Percentiles rank a stretch among this genome's conserved stretches.
Evolutionary conservation across 1,284 basidiomycete species (phyloP).

Genomic region (Papiliotrema terrestris): DNA sequence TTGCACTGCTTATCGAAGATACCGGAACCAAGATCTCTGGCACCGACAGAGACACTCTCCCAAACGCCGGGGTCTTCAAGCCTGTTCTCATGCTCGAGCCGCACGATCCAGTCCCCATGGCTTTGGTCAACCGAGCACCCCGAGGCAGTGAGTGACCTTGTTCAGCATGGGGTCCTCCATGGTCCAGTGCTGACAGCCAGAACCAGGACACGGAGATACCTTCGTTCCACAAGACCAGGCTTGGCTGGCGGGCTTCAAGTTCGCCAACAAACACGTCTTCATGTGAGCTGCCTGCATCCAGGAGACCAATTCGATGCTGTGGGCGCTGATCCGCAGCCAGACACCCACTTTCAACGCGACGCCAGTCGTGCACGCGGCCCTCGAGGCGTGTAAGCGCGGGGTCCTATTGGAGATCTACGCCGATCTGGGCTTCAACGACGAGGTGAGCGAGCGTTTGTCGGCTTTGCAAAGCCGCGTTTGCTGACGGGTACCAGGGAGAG

Average conservation of each 20-base stretch:
- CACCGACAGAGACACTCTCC: slow-evolving; percentile 10
- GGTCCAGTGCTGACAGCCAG: neutral
- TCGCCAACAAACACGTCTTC: slow-evolving; percentile 64
- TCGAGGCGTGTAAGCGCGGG: slow-evolving; percentile 61
- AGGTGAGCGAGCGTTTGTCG: slow-evolving; percentile 25
- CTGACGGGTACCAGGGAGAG: slow-evolving; percentile 31
- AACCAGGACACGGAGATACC: slow-evolving; percentile 30
- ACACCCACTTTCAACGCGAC: slow-evolving; percentile 67
- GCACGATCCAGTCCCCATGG: slow-evolving; percentile 65
- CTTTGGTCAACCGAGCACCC: slow-evolving; percentile 63
- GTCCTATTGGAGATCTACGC: slow-evolving; percentile 63
- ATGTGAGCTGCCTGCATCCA: slow-evolving; percentile 53
- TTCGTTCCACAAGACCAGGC: slow-evolving; percentile 62
- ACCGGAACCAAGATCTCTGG: slow-evolving; percentile 17
- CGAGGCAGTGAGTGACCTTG: slow-evolving; percentile 52
- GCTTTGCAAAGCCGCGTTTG: too few relatives aligned
- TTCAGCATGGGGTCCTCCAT: neutral
- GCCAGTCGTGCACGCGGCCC: slow-evolving; percentile 60
- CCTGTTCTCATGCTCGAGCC: slow-evolving; percentile 56
- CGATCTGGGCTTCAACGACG: slow-evolving; percentile 62
- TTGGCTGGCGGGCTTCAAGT: slow-evolving; percentile 65
- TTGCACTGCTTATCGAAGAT: slow-evolving; percentile 3
- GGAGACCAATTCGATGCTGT: too few relatives aligned
- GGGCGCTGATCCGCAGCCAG: slow-evolving; percentile 48
- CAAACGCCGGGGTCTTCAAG: slow-evolving; percentile 40